These are phyloP conservation scores for Macrolepiota albuminosa DNA, from an alignment of 768 basidiomycete species.

Conservation along the genomic window DNA sequence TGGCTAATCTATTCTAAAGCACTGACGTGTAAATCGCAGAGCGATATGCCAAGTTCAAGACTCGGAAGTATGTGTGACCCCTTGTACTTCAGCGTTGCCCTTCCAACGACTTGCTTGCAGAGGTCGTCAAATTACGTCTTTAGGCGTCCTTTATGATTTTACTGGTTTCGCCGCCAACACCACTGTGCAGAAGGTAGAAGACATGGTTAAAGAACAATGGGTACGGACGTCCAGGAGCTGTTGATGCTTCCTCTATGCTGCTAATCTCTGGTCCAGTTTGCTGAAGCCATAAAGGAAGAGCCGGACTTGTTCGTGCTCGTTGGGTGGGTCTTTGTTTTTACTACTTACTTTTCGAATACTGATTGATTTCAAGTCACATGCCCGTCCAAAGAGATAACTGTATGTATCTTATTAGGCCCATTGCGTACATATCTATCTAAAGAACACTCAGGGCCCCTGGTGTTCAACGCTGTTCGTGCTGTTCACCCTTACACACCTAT, in stretches of 20 bases:
- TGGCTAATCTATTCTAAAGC: neutral
- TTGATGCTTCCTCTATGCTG: neutral
- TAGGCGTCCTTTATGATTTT: conserved; percentile 80
- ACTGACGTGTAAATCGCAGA: conserved; percentile 23
- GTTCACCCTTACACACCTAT: conserved; percentile 75
- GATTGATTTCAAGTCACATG: conserved; percentile 60
- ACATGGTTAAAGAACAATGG: conserved; percentile 82
- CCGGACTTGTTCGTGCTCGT: conserved; percentile 80
- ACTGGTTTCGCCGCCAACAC: conserved; percentile 66
- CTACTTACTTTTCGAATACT: neutral
- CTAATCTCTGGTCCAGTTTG: conserved; percentile 45
- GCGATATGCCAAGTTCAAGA: conserved; percentile 70
- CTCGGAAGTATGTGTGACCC: conserved; percentile 47
- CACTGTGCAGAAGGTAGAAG: conserved; percentile 68
- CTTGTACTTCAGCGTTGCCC: neutral
- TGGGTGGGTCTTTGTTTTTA: conserved; percentile 36
- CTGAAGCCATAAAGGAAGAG: conserved; percentile 70
- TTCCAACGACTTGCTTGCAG: conserved; percentile 17
- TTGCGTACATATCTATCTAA: neutral
- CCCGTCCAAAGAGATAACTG: conserved; percentile 69
- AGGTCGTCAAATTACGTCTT: conserved; percentile 70
- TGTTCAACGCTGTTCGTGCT: conserved; percentile 70
- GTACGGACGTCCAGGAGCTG: conserved; percentile 24
- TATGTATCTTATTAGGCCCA: conserved; percentile 15
- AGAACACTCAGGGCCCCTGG: conserved; percentile 51